phyloP scores from a whole-genome alignment of 805 yeast genomes.

The Spencermartinsiella europaea region DNA sequence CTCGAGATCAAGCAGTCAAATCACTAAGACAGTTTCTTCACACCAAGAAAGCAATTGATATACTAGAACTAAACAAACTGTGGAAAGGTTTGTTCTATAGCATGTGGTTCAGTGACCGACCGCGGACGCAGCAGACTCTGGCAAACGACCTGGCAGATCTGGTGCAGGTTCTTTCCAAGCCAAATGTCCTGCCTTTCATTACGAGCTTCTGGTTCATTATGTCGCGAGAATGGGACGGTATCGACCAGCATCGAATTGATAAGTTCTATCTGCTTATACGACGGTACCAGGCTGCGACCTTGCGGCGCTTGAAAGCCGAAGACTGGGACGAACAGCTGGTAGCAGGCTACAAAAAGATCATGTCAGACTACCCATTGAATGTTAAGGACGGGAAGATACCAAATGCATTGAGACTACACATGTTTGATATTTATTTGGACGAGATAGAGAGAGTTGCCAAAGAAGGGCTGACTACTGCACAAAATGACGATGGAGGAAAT shows the following conservation, averaged over 20 bases:
- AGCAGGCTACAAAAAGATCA: constrained; percentile 34
- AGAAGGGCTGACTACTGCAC: constrained; percentile 34
- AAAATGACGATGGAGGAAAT: constrained; percentile 22
- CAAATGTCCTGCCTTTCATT: constrained; percentile 47
- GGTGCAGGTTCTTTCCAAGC: constrained; percentile 31
- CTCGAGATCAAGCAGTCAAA: constrained; percentile 68
- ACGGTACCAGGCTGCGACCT: constrained; percentile 60
- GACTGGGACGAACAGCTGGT: constrained; percentile 53
- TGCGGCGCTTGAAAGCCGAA: constrained; percentile 49
- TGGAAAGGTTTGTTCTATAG: constrained; percentile 96
- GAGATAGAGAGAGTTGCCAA: constrained; percentile 70
- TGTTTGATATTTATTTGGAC: constrained; percentile 77
- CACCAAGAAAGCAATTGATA: constrained; percentile 36
- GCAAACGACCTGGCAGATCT: constrained; percentile 66
- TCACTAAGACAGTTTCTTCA: constrained; percentile 56
- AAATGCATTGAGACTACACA: constrained; percentile 75
- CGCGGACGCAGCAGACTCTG: constrained; percentile 82
- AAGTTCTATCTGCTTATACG: constrained; percentile 80
- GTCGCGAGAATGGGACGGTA: constrained; percentile 71
- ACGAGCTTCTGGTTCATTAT: constrained; percentile 79
- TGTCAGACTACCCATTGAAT: constrained; percentile 35
- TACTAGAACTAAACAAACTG: constrained; percentile 65
- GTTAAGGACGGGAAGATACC: constrained; percentile 59
- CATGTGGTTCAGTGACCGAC: constrained; percentile 96
- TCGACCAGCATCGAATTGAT: constrained; percentile 82